phyloP scores from a whole-genome alignment of 1,284 basidiomycete species.

The Cryptococcus sp. region DNA sequence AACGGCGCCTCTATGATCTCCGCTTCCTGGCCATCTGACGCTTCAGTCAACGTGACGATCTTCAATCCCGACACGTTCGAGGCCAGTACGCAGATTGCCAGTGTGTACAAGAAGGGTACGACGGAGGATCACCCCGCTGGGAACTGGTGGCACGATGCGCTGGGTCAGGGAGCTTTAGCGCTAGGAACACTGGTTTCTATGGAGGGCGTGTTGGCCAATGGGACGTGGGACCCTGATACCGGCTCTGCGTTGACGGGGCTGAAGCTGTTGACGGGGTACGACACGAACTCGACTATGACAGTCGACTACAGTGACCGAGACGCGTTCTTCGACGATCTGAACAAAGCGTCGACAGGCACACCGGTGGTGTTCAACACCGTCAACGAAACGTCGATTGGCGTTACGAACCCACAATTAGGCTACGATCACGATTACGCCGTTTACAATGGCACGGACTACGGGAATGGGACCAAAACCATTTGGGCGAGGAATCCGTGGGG shows the following conservation, averaged over 20 bases:
- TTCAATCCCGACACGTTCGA: slow-evolving; percentile 24
- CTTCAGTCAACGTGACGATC: slow-evolving; percentile 18
- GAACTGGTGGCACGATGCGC: slow-evolving; percentile 36
- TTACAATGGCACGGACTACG: slow-evolving; percentile 14
- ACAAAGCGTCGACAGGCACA: slow-evolving; percentile 12
- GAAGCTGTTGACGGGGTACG: slow-evolving; percentile 28
- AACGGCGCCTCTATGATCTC: slow-evolving; percentile 23
- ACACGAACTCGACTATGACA: slow-evolving; percentile 1
- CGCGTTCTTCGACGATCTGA: slow-evolving; percentile 20
- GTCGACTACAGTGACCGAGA: slow-evolving; percentile 9
- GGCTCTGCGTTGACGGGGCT: slow-evolving; percentile 23
- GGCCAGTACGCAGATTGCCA: slow-evolving; percentile 12
- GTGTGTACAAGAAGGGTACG: slow-evolving; percentile 15
- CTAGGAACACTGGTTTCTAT: slow-evolving; percentile 19
- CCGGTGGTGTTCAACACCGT: slow-evolving; percentile 33
- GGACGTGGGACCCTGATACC: slow-evolving; percentile 14
- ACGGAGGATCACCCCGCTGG: slow-evolving; percentile 35
- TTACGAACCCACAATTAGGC: slow-evolving; percentile 20
- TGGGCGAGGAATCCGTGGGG: slow-evolving; percentile 38
- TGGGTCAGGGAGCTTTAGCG: slow-evolving; percentile 25
- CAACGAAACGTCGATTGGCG: slow-evolving; percentile 6
- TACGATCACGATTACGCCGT: slow-evolving; percentile 37
- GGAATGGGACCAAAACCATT: slow-evolving; percentile 21
- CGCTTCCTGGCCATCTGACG: slow-evolving; percentile 12
- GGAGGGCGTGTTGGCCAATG: slow-evolving; percentile 21